Evolutionary conservation across 176 grass and related monocot genomes (phyloP), one percentile per base, ranked within the genome.

Genomic region (Cocos nucifera): DNA sequence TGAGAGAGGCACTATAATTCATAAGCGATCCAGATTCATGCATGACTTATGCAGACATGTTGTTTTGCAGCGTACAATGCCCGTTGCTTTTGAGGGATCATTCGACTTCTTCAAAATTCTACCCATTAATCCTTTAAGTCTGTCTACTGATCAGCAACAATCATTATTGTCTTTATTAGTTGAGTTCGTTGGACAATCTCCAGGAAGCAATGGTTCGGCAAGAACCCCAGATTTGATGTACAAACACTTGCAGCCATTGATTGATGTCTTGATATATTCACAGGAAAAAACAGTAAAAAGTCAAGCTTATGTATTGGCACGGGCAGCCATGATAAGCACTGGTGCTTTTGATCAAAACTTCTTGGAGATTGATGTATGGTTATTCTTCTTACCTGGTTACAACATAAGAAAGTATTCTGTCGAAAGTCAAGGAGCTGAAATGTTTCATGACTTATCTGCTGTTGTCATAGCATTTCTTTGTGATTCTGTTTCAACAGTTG

Each of bases 21-120:
- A 10, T 12, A 44, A 44, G 35, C 2, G 8, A 3, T 12, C 9
- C 35, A 44, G 10, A 14, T 44, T 44, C 35, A 44, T 44, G 1
- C 35, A 12, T 44, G 35, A 44, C 35, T 44, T 12, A 44, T 12
- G 2, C 8, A 14, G 9, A 44, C 35, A 44, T 44, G 28, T 30
- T 44, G 10, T 44, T 44, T 44, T 64, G 59, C 67, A 96, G 83
- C 64, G 74, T 57, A 65, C 77, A 59, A 76, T 82, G 77, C 86
- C 86, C 9, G 76, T 59, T 60, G 81, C 83, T 68, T 96, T 96
- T 71, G 91, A 90, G 74, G 91, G 86, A 71, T 77, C 80, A 56
- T 90, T 90, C 55, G 86, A 96, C 69, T 90, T 96, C 62, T 79
- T 96, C 69, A 96, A 59, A 67, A 49, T 87, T 74, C 73, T 96